Base-by-base conservation (phyloP, 2,329 filamentous ascomycete species). In the Mariannaea elegans region DNA sequence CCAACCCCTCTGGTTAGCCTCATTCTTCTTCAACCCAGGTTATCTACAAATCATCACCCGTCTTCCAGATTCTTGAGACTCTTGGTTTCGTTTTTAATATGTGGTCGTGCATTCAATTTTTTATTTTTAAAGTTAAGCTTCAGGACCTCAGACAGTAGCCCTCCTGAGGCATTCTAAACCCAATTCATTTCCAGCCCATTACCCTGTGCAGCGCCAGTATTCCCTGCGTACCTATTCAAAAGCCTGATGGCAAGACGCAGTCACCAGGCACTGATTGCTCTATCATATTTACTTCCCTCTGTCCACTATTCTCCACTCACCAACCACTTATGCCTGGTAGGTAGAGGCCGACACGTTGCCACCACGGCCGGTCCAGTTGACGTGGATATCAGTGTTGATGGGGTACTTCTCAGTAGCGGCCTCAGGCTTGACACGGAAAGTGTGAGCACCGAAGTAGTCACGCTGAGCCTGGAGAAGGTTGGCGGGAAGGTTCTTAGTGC, bases 361-460 rank as follows among this genome's bases (percentile, higher is more conserved):
- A 77, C 95, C 95, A 78, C 95, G 91, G 74, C 95, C 95, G 72
- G 95, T 99, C 95, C 95, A 99, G 92, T 99, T 99, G 80, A 98
- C 93, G 87, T 99, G 95, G 77, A 94, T 95, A 80, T 98, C 88
- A 83, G 93, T 83, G 79, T 90, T 93, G 72, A 85, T 87, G 68
- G 89, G 90, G 84, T 96, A 97, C 82, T 93, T 93, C 59, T 84
- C 87, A 78, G 74, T 90, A 71, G 91, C 91, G 68, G 72, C 75
- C 82, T 94, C 91, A 62, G 92, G 90, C 90, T 95, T 94, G 82
- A 95, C 87, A 73, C 84, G 84, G 89, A 95, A 95, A 69, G 92
- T 95, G 85, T 95, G 92, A 66, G 92, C 92, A 79, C 95, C 95
- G 77, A 99, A 99, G 92, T 98, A 99, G 81, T 99, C 95, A 85